phyloP scores from a whole-genome alignment of 768 basidiomycete genomes.

The Lactarius hatsudake region DNA sequence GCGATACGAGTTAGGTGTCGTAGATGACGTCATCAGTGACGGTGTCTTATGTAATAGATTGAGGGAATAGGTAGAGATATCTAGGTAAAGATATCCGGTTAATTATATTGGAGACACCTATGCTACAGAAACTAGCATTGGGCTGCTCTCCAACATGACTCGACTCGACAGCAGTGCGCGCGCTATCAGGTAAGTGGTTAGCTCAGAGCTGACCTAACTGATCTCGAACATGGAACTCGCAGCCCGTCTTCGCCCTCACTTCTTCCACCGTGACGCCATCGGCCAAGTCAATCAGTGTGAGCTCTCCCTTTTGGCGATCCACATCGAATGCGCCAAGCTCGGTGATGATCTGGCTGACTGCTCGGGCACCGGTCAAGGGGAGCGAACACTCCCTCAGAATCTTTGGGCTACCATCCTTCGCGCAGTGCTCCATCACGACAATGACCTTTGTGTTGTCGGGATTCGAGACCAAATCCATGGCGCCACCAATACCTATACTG shows the following conservation, averaged over 20 bases:
- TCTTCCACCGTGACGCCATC: constrained; percentile 82
- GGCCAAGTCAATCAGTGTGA: constrained; percentile 81
- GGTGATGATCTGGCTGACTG: constrained; percentile 90
- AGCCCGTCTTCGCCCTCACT: constrained; percentile 82
- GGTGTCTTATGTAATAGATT: too few species aligned
- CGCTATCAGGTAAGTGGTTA: background rate
- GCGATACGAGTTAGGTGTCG: too few species aligned
- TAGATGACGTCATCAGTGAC: too few species aligned
- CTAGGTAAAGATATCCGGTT: too few species aligned
- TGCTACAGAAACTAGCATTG: too few species aligned
- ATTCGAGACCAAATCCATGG: constrained; percentile 96
- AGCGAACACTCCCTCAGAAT: constrained; percentile 77
- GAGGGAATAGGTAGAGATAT: too few species aligned
- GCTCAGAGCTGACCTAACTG: constrained; percentile 45
- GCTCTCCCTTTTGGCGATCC: constrained; percentile 66
- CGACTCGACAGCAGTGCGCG: background rate
- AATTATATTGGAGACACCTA: too few species aligned
- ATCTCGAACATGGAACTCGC: constrained; percentile 64
- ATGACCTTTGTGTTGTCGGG: constrained; percentile 94
- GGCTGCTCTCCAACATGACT: background rate
- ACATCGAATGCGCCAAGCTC: constrained; percentile 91
- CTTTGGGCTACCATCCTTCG: constrained; percentile 88
- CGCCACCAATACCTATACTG: constrained; percentile 80
- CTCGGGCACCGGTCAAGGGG: constrained; percentile 84
- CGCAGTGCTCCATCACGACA: constrained; percentile 85